Conservation (phyloP, 768 basidiomycete genomes). For the Antrodiella citrinella region DNA sequence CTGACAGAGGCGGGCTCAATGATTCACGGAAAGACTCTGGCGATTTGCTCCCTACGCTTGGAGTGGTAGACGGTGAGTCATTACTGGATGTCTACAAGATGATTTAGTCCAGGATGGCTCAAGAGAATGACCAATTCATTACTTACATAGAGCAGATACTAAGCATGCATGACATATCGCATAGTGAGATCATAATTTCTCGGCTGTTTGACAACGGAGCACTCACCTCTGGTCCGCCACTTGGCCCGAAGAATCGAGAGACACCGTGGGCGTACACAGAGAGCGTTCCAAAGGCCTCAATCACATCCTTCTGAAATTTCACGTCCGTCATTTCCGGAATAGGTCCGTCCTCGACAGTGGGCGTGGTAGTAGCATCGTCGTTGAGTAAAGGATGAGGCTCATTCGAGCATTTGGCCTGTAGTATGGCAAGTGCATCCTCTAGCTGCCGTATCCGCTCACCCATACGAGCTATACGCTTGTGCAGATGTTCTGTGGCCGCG, state of each 20-base stretch:
- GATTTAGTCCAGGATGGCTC: not conserved
- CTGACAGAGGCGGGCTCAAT: constrained; percentile 21
- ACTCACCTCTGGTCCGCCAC: constrained; percentile 61
- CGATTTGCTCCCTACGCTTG: constrained; percentile 15
- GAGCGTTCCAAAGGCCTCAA: constrained; percentile 56
- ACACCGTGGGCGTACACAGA: constrained; percentile 61
- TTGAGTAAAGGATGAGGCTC: constrained; percentile 51
- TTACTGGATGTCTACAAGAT: constrained; percentile 1
- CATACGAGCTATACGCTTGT: constrained; percentile 60
- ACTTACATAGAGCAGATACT: constrained; percentile 11
- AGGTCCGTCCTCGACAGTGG: constrained; percentile 12
- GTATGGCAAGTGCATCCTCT: constrained; percentile 58
- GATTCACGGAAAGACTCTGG: constrained; percentile 23
- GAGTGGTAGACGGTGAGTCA: constrained; percentile 5
- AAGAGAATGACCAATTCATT: not conserved
- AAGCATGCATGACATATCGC: too few relatives aligned
- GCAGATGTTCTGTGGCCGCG: constrained; percentile 57
- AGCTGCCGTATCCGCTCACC: constrained; percentile 57
- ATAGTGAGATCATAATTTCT: too few relatives aligned
- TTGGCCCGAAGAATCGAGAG: constrained; percentile 69
- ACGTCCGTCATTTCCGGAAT: constrained; percentile 3
- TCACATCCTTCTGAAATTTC: constrained; percentile 30
- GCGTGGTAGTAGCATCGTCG: constrained; percentile 36
- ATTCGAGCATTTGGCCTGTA: constrained; percentile 43
- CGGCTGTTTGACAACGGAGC: too few relatives aligned